These are phyloP conservation scores for Gilbertella persicaria DNA, from an alignment of 371 early-diverging fungal genomes.

Conservation along the genomic window DNA sequence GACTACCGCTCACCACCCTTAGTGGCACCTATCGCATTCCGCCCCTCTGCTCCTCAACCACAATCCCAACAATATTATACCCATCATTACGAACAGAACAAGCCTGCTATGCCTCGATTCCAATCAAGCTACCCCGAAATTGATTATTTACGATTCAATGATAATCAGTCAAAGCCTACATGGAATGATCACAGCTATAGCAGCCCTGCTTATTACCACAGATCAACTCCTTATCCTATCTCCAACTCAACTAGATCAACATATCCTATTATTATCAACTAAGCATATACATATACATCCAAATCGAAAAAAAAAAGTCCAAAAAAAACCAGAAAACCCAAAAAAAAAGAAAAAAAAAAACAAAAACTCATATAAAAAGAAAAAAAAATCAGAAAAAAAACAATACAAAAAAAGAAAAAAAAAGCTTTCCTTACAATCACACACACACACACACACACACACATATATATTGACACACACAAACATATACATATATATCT, in stretches of 20 bases:
- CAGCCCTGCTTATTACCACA: not conserved
- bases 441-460: conserved; percentile 3
- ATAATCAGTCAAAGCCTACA: conserved; percentile 1
- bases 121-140: conserved; percentile 1
- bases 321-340: not conserved
- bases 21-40: conserved; percentile 26
- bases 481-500: conserved; percentile 2
- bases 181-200: too few species aligned
- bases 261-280: conserved; percentile 13
- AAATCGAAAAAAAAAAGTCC: too few species aligned
- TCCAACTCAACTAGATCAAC: not conserved
- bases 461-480: not conserved
- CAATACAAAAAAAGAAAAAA: conserved; percentile 3
- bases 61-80: conserved; percentile 11
- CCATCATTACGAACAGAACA: conserved; percentile 12
- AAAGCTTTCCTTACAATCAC: not conserved
- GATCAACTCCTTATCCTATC: conserved; percentile 12
- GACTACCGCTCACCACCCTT: conserved; percentile 20
- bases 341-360: not conserved
- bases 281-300: not conserved
- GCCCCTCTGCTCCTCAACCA: conserved; percentile 11
- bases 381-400: conserved; percentile 6
- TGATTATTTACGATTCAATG: conserved; percentile 2
- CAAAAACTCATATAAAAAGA: too few species aligned
- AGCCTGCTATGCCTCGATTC: conserved; percentile 3